Conservation (phyloP, 768 basidiomycete genomes). For the Mrakia gelida region DNA sequence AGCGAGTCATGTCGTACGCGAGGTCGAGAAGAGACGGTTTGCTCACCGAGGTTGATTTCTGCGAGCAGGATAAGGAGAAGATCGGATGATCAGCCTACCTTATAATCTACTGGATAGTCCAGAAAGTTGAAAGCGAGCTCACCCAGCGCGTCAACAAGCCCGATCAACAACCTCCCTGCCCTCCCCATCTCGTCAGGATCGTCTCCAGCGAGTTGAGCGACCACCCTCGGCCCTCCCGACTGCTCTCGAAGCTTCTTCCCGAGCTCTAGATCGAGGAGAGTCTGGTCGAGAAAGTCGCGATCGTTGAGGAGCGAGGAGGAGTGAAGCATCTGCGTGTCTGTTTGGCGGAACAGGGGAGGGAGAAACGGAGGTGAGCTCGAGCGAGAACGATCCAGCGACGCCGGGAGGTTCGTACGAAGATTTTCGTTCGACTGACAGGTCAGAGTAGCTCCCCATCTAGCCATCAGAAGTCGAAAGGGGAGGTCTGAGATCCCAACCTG, state of each 20-base stretch:
- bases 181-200: slow-evolving; percentile 59
- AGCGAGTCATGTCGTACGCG: neutral
- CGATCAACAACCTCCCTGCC: slow-evolving; percentile 59
- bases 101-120: too few relatives aligned
- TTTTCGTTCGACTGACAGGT: slow-evolving; percentile 36
- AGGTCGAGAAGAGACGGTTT: neutral
- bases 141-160: slow-evolving; percentile 68
- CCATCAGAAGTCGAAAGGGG: slow-evolving; percentile 63
- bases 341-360: neutral
- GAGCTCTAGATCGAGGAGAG: slow-evolving; percentile 56
- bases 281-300: slow-evolving; percentile 60
- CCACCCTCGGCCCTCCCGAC: slow-evolving; percentile 49
- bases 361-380: neutral
- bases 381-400: neutral
- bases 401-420: too few relatives aligned
- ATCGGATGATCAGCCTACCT: neutral
- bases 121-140: slow-evolving; percentile 13
- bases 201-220: slow-evolving; percentile 71
- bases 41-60: slow-evolving; percentile 66
- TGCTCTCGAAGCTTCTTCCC: slow-evolving; percentile 37
- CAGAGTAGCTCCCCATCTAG: slow-evolving; percentile 61
- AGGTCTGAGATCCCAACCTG: slow-evolving; percentile 53
- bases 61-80: neutral
- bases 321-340: slow-evolving; percentile 72
- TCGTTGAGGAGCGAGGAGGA: slow-evolving; percentile 62